phyloP scores from a whole-genome alignment of 768 basidiomycete genomes.

The Dendrothele bispora region DNA sequence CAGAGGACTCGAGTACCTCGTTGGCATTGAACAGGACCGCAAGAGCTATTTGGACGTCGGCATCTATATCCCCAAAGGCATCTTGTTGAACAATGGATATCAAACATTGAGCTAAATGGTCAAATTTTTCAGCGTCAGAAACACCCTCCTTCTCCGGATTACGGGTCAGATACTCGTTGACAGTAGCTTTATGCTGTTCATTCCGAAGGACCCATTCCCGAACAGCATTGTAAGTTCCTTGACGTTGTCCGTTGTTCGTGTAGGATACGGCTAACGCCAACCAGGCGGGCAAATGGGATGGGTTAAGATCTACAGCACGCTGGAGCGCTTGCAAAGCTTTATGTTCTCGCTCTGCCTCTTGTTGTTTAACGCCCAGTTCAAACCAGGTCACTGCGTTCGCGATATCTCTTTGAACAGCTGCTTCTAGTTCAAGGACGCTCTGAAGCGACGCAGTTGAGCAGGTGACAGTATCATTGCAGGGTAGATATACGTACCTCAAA shows the following conservation, averaged over 20 bases:
- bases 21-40: slow-evolving; percentile 91
- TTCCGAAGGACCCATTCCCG: slow-evolving; percentile 79
- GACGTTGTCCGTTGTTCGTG: slow-evolving; percentile 84
- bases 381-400: slow-evolving; percentile 79
- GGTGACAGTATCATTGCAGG: slow-evolving; percentile 1
- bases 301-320: slow-evolving; percentile 80
- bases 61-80: slow-evolving; percentile 67
- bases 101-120: slow-evolving; percentile 68
- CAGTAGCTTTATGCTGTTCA: slow-evolving; percentile 48
- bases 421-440: slow-evolving; percentile 89
- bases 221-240: slow-evolving; percentile 76
- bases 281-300: slow-evolving; percentile 76
- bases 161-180: slow-evolving; percentile 37
- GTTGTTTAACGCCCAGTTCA: slow-evolving; percentile 92
- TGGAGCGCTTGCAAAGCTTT: slow-evolving; percentile 85
- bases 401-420: slow-evolving; percentile 79
- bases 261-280: slow-evolving; percentile 88
- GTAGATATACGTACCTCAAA: slow-evolving; percentile 39
- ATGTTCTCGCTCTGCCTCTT: slow-evolving; percentile 94
- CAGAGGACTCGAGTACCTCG: slow-evolving; percentile 54
- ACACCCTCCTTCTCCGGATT: slow-evolving; percentile 27
- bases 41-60: slow-evolving; percentile 93
- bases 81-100: slow-evolving; percentile 76
- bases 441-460: slow-evolving; percentile 28
- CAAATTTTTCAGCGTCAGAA: slow-evolving; percentile 40